Evolutionary conservation across 495 filamentous ascomycete species (phyloP), one percentile per base, ranked within the genome.

Genomic region (Lophiotrema nucula): DNA sequence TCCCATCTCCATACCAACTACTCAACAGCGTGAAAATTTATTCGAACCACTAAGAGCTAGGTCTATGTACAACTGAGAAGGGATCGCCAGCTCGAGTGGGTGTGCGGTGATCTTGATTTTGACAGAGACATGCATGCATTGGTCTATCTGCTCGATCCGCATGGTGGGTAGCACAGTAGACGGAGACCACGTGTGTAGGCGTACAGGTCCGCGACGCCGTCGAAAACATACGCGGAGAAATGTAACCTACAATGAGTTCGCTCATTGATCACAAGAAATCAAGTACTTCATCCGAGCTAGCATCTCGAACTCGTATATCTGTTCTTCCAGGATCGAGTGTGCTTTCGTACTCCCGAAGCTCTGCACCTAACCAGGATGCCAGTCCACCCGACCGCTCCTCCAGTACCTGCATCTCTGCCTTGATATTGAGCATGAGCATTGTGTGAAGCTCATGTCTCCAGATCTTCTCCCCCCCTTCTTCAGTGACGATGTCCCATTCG

Each of bases 321-420:
- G n/a, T n/a, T n/a, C n/a, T n/a, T n/a, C n/a, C n/a, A n/a, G n/a
- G n/a, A n/a, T n/a, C n/a, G n/a, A n/a, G n/a, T n/a, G n/a, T n/a
- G n/a, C n/a, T n/a, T n/a, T n/a, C n/a, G n/a, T n/a, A n/a, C n/a
- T n/a, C n/a, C n/a, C n/a, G n/a, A n/a, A 67, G 39, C 33, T 59
- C 47, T 12, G 26, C 25, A 22, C 18, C 41, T 47, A 67, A 18
- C 64, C 64, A 67, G 21, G 24, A 16, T 16, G 25, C 45, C 28
- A 60, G 39, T 8, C 64, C 64, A 1, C 64, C 59, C 12, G 53
- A 24, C 2, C 35, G 35, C 42, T 59, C 51, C 16, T 89, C 89
- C 49, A 96, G 74, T 8, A 88, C 77, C 73, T 98, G 89, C 57
- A 93, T 92, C 72, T 98, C 93, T 1, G 86, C 89, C 69, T 98